Percentiles rank a stretch among this genome's conserved stretches.
Conservation (phyloP, 2,329 filamentous ascomycete genomes). For the Coniochaeta sp. region DNA sequence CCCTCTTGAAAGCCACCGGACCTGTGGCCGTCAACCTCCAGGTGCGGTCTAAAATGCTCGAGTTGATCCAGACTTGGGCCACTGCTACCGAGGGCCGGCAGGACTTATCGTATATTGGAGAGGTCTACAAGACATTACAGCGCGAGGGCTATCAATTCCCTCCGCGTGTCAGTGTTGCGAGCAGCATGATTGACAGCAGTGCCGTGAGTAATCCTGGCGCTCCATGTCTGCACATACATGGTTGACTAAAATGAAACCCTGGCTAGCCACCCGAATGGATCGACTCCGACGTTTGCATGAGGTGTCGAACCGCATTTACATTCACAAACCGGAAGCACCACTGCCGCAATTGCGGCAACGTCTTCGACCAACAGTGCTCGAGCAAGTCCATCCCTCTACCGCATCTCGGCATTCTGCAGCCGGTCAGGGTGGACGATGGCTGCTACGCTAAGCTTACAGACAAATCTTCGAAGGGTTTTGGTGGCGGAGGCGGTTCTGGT, state of each 20-base stretch:
- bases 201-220: conserved; percentile 55
- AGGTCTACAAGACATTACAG: conserved; percentile 78
- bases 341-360: conserved; percentile 94
- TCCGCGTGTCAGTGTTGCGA: conserved; percentile 77
- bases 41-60: conserved; percentile 83
- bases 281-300: conserved; percentile 97
- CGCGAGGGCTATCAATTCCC: conserved; percentile 85
- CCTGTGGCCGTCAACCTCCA: conserved; percentile 70
- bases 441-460: conserved; percentile 86
- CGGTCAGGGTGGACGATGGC: conserved; percentile 92
- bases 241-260: neutral
- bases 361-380: conserved; percentile 93
- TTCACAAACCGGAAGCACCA: conserved; percentile 99
- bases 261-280: conserved; percentile 87
- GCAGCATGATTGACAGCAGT: conserved; percentile 95
- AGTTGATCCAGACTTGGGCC: conserved; percentile 90
- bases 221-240: neutral
- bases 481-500: conserved; percentile 12
- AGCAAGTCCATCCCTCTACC: conserved; percentile 81
- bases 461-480: conserved; percentile 44
- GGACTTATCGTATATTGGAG: conserved; percentile 77
- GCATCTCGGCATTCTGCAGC: conserved; percentile 83
- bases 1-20: conserved; percentile 76
- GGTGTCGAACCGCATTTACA: conserved; percentile 88
- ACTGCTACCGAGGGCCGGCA: conserved; percentile 77